Evolutionary conservation across 208 protist species (phyloP).

Genomic region (Angomonas deanei): DNA sequence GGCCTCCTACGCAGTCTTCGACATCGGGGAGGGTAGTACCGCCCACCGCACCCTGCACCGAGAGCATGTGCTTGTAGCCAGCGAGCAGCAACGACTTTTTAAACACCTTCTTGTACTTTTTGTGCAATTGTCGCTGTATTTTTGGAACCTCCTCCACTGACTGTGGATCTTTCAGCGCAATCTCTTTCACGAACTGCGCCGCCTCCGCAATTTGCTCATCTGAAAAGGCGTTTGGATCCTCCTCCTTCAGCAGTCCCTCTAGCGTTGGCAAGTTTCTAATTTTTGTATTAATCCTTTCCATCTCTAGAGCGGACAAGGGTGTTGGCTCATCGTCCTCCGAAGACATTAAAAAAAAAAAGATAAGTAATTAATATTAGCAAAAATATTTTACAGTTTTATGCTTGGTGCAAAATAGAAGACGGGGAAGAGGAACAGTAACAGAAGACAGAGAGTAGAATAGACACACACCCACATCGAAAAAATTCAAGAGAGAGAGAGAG

Average conservation of each 20-base stretch:
- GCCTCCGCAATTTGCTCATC: constrained; percentile 36
- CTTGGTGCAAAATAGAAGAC: background rate
- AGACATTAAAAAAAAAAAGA: background rate
- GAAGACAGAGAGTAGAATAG: no score
- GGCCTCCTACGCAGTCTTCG: background rate
- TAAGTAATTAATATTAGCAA: background rate
- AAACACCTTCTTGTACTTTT: constrained; percentile 46
- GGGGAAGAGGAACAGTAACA: background rate
- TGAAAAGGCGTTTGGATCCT: constrained; percentile 65
- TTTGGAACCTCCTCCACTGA: constrained; percentile 33
- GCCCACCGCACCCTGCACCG: background rate
- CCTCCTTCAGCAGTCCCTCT: constrained; percentile 55
- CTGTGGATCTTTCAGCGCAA: constrained; percentile 24
- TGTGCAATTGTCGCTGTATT: constrained; percentile 50
- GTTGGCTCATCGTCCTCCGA: constrained; percentile 13
- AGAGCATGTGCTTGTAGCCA: constrained; percentile 60
- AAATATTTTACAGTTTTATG: background rate
- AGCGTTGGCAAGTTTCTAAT: constrained; percentile 65
- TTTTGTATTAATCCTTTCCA: constrained; percentile 46
- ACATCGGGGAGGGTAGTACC: constrained; percentile 11
- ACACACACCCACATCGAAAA: no score
- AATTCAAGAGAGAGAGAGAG: no score
- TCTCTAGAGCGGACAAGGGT: constrained; percentile 15
- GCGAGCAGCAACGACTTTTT: constrained; percentile 80
- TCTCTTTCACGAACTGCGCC: constrained; percentile 38